Percentiles rank a stretch among this genome's conserved stretches.
These are phyloP conservation scores for Lepidium campestre DNA, from an alignment of 441 rosid species.

Conservation along the genomic window DNA sequence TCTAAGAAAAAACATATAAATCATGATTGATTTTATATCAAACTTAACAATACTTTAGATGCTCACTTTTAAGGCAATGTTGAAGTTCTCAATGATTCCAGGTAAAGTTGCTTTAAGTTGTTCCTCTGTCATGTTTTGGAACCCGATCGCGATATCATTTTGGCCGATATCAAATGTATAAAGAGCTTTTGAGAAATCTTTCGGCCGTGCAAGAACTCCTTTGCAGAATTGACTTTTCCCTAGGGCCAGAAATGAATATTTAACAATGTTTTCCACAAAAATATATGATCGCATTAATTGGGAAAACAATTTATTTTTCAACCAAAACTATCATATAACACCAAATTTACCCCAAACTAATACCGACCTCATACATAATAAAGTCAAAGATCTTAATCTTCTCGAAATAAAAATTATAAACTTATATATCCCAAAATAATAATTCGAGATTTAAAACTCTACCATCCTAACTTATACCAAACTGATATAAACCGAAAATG, in stretches of 20 bases:
- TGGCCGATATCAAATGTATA: constrained; percentile 79
- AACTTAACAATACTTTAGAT: neutral
- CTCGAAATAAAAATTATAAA: too few relatives aligned
- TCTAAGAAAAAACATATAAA: constrained; percentile 12
- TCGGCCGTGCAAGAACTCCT: constrained; percentile 52
- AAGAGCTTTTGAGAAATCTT: constrained; percentile 60
- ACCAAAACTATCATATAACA: too few relatives aligned
- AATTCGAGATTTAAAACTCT: too few relatives aligned
- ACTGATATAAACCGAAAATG: too few relatives aligned
- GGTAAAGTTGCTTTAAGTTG: constrained; percentile 63
- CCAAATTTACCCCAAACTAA: too few relatives aligned
- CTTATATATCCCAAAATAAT: too few relatives aligned
- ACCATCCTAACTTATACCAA: too few relatives aligned
- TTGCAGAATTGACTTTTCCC: constrained; percentile 34
- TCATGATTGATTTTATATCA: neutral
- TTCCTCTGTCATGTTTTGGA: constrained; percentile 38
- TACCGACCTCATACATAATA: too few relatives aligned
- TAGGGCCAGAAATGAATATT: neutral
- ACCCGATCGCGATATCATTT: constrained; percentile 61
- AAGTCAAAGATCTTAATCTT: too few relatives aligned
- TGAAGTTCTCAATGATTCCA: constrained; percentile 40
- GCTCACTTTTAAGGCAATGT: constrained; percentile 53
- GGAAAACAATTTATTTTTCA: too few relatives aligned
- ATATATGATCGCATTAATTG: neutral
- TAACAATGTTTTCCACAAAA: neutral